Conservation (phyloP, 192 early-diverging fungal species). For the Backusella circina region DNA sequence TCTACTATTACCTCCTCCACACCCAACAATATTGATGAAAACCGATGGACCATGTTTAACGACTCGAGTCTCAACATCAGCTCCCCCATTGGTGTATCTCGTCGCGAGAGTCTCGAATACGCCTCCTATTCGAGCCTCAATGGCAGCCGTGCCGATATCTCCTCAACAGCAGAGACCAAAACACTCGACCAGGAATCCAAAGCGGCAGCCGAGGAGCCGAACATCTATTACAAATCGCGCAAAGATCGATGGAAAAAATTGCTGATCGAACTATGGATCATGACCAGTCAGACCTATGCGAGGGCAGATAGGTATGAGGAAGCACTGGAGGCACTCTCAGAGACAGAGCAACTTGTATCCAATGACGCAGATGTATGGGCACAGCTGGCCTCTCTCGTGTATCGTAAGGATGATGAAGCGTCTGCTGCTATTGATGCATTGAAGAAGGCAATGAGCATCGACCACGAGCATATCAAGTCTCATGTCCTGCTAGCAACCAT, state of each 20-base stretch:
- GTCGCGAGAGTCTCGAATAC: not conserved
- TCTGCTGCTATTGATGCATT: conserved; percentile 23
- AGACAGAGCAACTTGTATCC: not conserved
- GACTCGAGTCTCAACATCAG: not conserved
- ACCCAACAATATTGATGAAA: not conserved
- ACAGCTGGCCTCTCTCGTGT: conserved; percentile 40
- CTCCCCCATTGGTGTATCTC: not conserved
- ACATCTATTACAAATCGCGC: not conserved
- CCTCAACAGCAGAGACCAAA: not conserved
- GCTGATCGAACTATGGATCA: conserved; percentile 52
- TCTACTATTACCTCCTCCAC: not conserved
- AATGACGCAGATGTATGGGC: conserved; percentile 19
- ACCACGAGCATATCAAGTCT: not conserved
- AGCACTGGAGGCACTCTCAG: not conserved
- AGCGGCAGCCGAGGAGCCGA: not conserved
- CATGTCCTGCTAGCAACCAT: not conserved
- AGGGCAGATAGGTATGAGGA: not conserved
- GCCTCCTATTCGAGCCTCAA: not conserved
- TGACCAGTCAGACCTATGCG: not conserved
- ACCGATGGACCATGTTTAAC: not conserved
- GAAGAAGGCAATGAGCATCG: conserved; percentile 4
- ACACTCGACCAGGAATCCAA: not conserved
- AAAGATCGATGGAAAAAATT: conserved; percentile 16
- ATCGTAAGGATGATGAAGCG: conserved; percentile 40
- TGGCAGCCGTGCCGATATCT: not conserved